Conservation (phyloP, 1,284 basidiomycete genomes). For the Apiotrichum veenhuisii region DNA sequence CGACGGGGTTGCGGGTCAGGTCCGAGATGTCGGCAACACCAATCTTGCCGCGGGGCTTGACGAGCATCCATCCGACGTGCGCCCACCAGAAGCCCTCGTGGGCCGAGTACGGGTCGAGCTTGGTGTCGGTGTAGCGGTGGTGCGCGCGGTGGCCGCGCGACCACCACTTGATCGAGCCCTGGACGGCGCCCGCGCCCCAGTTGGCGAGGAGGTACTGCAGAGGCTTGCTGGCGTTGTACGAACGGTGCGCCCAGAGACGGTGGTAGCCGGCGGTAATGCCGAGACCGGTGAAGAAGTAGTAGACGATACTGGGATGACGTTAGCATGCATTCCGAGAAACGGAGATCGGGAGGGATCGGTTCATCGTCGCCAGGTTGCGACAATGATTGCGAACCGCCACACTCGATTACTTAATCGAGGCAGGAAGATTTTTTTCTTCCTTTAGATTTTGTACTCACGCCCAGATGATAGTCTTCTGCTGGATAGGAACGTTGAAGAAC, state of each 20-base stretch:
- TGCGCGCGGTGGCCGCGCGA: slow-evolving; percentile 88
- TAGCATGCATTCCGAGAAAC: neutral
- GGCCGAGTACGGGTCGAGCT: slow-evolving; percentile 89
- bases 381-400: neutral
- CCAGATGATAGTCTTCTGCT: slow-evolving; percentile 67
- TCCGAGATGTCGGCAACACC: slow-evolving; percentile 86
- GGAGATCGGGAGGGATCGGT: neutral
- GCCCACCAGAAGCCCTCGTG: slow-evolving; percentile 71
- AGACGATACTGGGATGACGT: slow-evolving; percentile 54
- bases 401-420: neutral
- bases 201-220: slow-evolving; percentile 74
- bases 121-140: slow-evolving; percentile 92
- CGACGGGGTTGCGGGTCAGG: slow-evolving; percentile 68
- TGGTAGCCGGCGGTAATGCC: slow-evolving; percentile 74
- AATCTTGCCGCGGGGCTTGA: slow-evolving; percentile 82
- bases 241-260: slow-evolving; percentile 85
- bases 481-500: slow-evolving; percentile 58
- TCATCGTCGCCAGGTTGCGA: neutral
- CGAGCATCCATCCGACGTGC: slow-evolving; percentile 88
- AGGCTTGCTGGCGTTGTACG: slow-evolving; percentile 79
- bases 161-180: slow-evolving; percentile 95
- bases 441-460: slow-evolving; percentile 50
- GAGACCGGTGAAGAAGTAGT: slow-evolving; percentile 82
- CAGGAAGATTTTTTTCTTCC: neutral
- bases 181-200: slow-evolving; percentile 77